These are phyloP conservation scores for Hygrophorus pudorinus DNA, from an alignment of 768 basidiomycete species.

Conservation along the genomic window DNA sequence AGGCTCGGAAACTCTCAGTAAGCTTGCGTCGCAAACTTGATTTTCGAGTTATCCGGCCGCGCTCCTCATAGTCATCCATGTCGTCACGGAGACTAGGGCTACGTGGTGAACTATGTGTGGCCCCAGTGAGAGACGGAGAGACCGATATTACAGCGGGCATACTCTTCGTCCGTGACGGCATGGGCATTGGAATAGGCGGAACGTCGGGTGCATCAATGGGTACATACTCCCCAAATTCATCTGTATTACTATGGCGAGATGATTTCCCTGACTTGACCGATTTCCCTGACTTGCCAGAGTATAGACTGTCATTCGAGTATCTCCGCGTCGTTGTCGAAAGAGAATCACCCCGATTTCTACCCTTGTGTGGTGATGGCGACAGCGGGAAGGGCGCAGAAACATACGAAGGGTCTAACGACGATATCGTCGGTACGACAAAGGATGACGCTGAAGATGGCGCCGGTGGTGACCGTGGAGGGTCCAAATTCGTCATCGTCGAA, in stretches of 20 bases:
- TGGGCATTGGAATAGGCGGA: slow-evolving; percentile 9
- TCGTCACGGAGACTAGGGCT: slow-evolving; percentile 28
- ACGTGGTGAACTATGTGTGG: slow-evolving; percentile 8
- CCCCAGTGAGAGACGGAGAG: not conserved
- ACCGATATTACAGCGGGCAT: not conserved
- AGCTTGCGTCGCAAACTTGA: slow-evolving; percentile 9
- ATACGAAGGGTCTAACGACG: slow-evolving; percentile 20
- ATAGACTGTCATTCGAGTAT: slow-evolving; percentile 16
- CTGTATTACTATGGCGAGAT: not conserved
- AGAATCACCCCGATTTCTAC: slow-evolving; percentile 18
- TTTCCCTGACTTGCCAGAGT: slow-evolving; percentile 11
- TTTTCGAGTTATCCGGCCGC: slow-evolving; percentile 2
- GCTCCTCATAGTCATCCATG: slow-evolving; percentile 38
- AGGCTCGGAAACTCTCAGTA: slow-evolving; percentile 9
- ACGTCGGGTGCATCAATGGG: not conserved
- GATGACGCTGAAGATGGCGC: not conserved
- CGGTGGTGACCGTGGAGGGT: slow-evolving; percentile 11
- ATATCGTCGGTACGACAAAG: slow-evolving; percentile 13
- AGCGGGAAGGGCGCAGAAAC: slow-evolving; percentile 22
- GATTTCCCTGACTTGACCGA: slow-evolving; percentile 14
- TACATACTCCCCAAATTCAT: slow-evolving; percentile 17
- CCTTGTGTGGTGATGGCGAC: slow-evolving; percentile 10
- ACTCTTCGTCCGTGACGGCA: slow-evolving; percentile 3
- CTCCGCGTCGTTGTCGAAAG: slow-evolving; percentile 13
- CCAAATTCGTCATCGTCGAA: slow-evolving; percentile 1